Conservation (phyloP, 495 filamentous ascomycete species). For the Viridothelium virens region DNA sequence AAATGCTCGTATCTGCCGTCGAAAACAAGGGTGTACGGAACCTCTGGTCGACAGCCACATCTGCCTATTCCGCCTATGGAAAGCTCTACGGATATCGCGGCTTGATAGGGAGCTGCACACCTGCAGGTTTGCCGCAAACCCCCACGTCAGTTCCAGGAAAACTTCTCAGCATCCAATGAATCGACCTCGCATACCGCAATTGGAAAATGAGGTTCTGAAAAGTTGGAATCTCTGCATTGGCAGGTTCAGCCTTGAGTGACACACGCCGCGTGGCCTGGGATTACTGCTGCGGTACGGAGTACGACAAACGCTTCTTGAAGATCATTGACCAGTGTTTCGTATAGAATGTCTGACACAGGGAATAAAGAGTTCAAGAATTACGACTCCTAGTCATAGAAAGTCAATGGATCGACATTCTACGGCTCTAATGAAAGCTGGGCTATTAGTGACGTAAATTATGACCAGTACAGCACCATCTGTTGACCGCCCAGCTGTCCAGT, state of each 20-base stretch:
- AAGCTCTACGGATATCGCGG: slow-evolving; percentile 28
- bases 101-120: slow-evolving; percentile 22
- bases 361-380: not conserved
- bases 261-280: not conserved
- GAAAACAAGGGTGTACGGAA: slow-evolving; percentile 60
- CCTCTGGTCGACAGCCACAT: slow-evolving; percentile 4
- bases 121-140: slow-evolving; percentile 46
- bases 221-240: not conserved
- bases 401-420: not conserved
- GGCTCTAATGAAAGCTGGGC: not conserved
- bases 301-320: slow-evolving; percentile 25
- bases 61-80: not conserved
- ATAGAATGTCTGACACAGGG: not conserved
- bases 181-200: not conserved
- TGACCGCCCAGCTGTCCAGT: not conserved
- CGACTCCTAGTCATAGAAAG: not conserved
- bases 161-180: slow-evolving; percentile 62
- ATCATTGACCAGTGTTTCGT: slow-evolving; percentile 13
- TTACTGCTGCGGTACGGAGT: too few relatives aligned
- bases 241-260: not conserved
- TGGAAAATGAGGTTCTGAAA: not conserved
- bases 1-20: slow-evolving; percentile 66
- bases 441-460: not conserved
- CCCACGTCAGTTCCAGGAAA: slow-evolving; percentile 73
- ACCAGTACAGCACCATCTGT: not conserved